These are phyloP conservation scores for Candida sanyiensis DNA, from an alignment of 805 yeast genomes.

Conservation along the genomic window DNA sequence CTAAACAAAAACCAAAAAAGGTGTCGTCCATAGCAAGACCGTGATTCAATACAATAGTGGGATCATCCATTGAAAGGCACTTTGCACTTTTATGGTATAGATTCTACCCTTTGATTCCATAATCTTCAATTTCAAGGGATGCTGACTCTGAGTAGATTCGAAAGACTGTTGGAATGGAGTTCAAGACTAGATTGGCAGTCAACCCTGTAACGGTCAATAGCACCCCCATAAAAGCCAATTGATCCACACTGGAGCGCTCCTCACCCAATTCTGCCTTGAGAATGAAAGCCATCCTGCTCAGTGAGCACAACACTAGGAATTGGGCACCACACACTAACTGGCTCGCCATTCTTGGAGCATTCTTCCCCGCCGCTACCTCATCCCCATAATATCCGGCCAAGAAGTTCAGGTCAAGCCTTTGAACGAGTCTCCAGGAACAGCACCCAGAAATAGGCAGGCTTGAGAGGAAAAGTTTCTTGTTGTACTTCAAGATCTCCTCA, in stretches of 20 bases:
- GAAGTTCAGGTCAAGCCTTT: not conserved
- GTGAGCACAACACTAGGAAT: slow-evolving; percentile 2
- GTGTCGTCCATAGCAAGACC: too few species aligned
- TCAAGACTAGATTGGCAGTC: slow-evolving; percentile 4
- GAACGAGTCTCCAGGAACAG: slow-evolving; percentile 2
- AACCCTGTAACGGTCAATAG: slow-evolving; percentile 5
- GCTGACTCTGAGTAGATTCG: not conserved
- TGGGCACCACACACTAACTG: slow-evolving; percentile 5
- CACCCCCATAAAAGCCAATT: slow-evolving; percentile 5
- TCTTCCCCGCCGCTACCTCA: too few species aligned
- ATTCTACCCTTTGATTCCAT: too few species aligned
- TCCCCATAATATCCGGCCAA: not conserved
- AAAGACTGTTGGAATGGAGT: slow-evolving; percentile 6
- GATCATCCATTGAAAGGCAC: too few species aligned
- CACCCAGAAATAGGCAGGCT: slow-evolving; percentile 5
- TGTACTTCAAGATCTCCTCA: slow-evolving; percentile 11
- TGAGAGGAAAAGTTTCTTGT: slow-evolving; percentile 12
- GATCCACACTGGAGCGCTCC: slow-evolving; percentile 4
- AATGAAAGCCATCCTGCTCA: slow-evolving; percentile 4
- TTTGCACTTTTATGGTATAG: too few species aligned
- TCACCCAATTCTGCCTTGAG: slow-evolving; percentile 4
- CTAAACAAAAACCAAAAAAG: too few species aligned
- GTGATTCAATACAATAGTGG: too few species aligned
- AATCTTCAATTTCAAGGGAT: too few species aligned
- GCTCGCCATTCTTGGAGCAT: not conserved